Conservation (phyloP, 768 basidiomycete genomes). For the Boletus rubropictus region DNA sequence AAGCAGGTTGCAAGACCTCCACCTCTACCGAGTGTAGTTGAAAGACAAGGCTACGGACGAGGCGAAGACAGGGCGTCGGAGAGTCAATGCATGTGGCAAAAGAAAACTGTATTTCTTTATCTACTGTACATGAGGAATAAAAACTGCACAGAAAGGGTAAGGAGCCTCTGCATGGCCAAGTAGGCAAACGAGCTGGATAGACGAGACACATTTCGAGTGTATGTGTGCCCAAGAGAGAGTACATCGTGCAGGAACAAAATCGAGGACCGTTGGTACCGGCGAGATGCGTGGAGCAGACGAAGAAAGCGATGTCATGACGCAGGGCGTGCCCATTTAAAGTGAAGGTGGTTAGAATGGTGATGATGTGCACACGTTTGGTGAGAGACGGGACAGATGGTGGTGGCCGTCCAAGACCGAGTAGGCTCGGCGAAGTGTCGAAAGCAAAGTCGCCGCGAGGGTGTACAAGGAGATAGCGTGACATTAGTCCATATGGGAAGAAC, state of each 20-base stretch:
- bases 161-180: conserved; percentile 1
- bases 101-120: conserved; percentile 35
- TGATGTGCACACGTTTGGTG: background rate
- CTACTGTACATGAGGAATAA: conserved; percentile 28
- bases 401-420: background rate
- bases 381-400: background rate
- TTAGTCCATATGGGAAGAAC: background rate
- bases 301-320: background rate
- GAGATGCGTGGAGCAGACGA: background rate
- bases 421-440: background rate
- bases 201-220: background rate
- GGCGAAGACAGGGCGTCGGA: conserved; percentile 42
- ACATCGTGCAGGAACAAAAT: background rate
- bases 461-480: background rate
- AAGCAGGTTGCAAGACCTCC: conserved; percentile 7
- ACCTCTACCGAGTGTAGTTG: conserved; percentile 21
- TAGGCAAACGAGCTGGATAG: background rate
- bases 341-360: background rate
- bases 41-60: conserved; percentile 14
- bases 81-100: conserved; percentile 49
- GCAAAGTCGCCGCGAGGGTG: background rate
- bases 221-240: background rate
- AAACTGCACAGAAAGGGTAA: conserved; percentile 17
- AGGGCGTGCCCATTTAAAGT: background rate
- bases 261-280: background rate